These are phyloP conservation scores for Phlyctochytrium bullatum DNA, from an alignment of 192 early-diverging fungal species.

Conservation along the genomic window DNA sequence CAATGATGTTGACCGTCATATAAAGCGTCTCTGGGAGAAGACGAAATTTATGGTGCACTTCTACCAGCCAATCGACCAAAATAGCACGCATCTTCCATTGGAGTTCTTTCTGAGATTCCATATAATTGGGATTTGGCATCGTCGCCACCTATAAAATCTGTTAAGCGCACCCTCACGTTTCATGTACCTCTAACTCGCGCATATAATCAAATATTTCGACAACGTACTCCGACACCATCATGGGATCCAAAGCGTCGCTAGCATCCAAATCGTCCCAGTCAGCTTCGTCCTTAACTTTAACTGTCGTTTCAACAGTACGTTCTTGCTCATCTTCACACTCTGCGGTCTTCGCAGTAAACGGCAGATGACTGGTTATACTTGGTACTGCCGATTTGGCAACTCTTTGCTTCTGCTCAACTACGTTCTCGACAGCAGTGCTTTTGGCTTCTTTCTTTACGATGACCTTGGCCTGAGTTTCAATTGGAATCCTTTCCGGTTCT, in stretches of 20 bases:
- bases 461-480: not conserved
- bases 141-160: slow-evolving; percentile 41
- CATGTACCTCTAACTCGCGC: slow-evolving; percentile 64
- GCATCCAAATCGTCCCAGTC: slow-evolving; percentile 71
- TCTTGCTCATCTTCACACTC: too few relatives aligned
- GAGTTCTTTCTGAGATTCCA: slow-evolving; percentile 80
- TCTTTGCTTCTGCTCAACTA: not conserved
- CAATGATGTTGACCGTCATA: slow-evolving; percentile 89
- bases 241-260: slow-evolving; percentile 75
- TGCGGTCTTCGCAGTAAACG: too few relatives aligned
- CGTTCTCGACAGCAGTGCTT: not conserved
- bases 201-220: slow-evolving; percentile 91
- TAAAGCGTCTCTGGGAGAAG: slow-evolving; percentile 94
- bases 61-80: slow-evolving; percentile 94
- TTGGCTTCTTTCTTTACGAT: not conserved
- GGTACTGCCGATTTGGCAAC: too few relatives aligned
- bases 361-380: too few relatives aligned
- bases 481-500: not conserved
- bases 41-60: slow-evolving; percentile 87
- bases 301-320: too few relatives aligned
- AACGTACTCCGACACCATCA: slow-evolving; percentile 93
- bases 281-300: too few relatives aligned
- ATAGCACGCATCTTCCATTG: slow-evolving; percentile 90
- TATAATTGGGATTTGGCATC: slow-evolving; percentile 80
- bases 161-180: not conserved